Conservation (phyloP, 306 rosid genomes). For the Malus asiatica region DNA sequence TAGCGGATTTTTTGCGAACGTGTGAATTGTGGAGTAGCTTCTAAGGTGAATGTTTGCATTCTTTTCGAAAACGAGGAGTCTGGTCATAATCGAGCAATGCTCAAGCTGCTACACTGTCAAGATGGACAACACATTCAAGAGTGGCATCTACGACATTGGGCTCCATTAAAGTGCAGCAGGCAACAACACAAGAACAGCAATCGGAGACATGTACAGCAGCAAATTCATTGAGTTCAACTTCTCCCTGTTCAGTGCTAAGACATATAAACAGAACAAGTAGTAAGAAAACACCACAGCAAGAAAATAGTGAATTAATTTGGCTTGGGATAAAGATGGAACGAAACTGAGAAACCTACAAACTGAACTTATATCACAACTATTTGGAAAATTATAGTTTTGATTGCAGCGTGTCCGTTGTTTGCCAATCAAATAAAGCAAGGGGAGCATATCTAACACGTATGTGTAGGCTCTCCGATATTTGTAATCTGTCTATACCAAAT, state of each 20-base stretch:
- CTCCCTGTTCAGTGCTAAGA: slow-evolving; percentile 54
- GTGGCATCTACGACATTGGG: slow-evolving; percentile 66
- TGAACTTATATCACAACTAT: neutral
- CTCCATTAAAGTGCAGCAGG: slow-evolving; percentile 95
- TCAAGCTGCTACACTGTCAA: neutral
- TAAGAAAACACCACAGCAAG: slow-evolving; percentile 1
- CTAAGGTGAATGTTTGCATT: neutral
- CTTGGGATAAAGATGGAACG: neutral
- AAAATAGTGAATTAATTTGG: neutral
- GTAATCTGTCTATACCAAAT: neutral
- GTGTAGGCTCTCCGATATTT: neutral
- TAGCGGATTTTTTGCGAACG: neutral
- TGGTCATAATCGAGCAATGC: neutral
- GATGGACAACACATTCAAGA: neutral
- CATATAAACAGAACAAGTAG: slow-evolving; percentile 6
- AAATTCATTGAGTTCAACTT: slow-evolving; percentile 94
- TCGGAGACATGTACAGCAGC: slow-evolving; percentile 93
- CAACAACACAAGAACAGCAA: slow-evolving; percentile 62
- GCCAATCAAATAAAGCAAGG: neutral
- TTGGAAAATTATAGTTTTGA: neutral
- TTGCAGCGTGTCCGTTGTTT: neutral
- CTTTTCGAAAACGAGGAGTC: neutral
- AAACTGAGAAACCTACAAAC: neutral
- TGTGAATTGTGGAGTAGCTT: neutral
- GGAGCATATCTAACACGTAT: neutral